Evolutionary conservation across 2,329 filamentous ascomycete species (phyloP).

Genomic region (Venturia aucupariae): DNA sequence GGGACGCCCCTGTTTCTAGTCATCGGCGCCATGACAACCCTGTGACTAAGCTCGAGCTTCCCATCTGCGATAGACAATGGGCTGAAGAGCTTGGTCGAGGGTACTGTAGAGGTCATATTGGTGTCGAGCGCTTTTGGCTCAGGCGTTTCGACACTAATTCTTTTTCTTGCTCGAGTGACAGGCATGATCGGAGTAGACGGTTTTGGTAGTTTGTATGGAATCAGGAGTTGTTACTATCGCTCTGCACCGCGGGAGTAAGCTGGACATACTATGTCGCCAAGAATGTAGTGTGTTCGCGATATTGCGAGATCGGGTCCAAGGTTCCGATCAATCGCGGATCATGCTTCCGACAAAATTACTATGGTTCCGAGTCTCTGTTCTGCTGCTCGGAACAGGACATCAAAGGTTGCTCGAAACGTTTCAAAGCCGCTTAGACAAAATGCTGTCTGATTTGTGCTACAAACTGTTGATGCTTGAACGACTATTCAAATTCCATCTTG

Average conservation of each 20-base stretch:
- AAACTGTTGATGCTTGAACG: too few species aligned
- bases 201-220: neutral
- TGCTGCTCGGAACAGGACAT: neutral
- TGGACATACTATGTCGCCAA: slow-evolving; percentile 14
- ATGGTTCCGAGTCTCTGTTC: neutral
- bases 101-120: neutral
- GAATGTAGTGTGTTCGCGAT: neutral
- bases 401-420: neutral
- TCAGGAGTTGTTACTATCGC: slow-evolving; percentile 9
- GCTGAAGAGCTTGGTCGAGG: neutral
- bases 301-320: neutral
- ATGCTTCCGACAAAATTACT: neutral
- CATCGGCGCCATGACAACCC: slow-evolving; percentile 30
- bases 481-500: too few species aligned
- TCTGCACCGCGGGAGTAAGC: slow-evolving; percentile 25
- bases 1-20: slow-evolving; percentile 38
- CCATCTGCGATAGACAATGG: slow-evolving; percentile 15
- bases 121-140: neutral
- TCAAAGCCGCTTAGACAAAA: too few species aligned
- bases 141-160: neutral
- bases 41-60: slow-evolving; percentile 28
- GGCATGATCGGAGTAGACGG: neutral
- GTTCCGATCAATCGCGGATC: neutral
- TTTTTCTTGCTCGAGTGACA: neutral
- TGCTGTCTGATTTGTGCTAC: too few species aligned